Base-by-base conservation (phyloP, 225 moss, liverwort and hornwort species). In the Asterella californica region DNA sequence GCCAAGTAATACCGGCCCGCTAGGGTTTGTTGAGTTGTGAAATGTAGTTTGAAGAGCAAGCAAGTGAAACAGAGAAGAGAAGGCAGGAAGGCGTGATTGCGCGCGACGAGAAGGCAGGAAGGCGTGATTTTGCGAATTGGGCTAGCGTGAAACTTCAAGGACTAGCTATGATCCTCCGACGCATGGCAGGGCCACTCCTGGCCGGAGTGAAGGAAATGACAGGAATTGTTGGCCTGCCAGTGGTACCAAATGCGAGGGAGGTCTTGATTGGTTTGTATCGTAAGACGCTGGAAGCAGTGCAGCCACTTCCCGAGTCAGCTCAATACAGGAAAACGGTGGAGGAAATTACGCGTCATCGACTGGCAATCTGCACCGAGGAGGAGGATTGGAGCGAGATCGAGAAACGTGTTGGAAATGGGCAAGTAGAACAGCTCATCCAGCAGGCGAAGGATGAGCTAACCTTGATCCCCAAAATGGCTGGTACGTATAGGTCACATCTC, bases 371-470 rank as follows among this genome's bases (percentile, higher is more conserved):
- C 69, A 85, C 91, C 85, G 94, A 99, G 59, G 92, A 93, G 71
- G 88, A 92, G 66, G 97, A 93, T 71, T 99, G 94, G 93, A 78
- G 84, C 47, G 89, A 88, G 55, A 99, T 99, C 24, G 94, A 99
- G 84, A 88, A 88, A 76, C 90, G 86, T 83, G 87, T 99, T 53
- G 86, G 91, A 67, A 61, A 86, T 76, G 97, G 97, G 29, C 97
- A 99, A 82, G 97, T 99, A 70, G 97, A 99, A 89, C 93, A 99
- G 89, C 80, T 99, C 84, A 99, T 99, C 49, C 91, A 90, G 78
- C 93, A 94, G 87, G 97, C 97, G 22, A 87, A 93, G 75, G 93
- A 99, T 76, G 95, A 99, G 88, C 84, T 99, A 73, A 86, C 89
- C 62, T 88, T 99, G 73, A 95, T 99, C 15, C 97, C 97, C 0